phyloP scores from a whole-genome alignment of 495 filamentous ascomycete genomes.

The Trichoderma orchidacearum region DNA sequence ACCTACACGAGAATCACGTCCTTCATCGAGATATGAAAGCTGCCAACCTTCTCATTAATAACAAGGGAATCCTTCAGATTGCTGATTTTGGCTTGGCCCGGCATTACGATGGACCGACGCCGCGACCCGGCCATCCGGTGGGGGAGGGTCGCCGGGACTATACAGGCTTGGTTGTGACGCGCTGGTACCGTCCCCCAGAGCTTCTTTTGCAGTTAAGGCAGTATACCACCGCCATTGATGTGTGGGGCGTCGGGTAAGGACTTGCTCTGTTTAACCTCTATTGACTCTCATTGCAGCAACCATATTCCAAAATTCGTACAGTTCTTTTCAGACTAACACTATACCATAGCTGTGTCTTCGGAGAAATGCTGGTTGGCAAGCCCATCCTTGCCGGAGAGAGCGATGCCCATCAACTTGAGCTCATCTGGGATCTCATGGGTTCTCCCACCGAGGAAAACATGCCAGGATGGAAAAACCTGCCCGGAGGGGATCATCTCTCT shows the following conservation, averaged over 20 bases:
- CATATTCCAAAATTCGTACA: no score
- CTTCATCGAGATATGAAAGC: slow-evolving; percentile 98
- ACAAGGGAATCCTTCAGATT: slow-evolving; percentile 86
- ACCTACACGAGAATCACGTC: slow-evolving; percentile 82
- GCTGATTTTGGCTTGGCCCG: slow-evolving; percentile 93
- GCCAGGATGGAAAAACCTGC: slow-evolving; percentile 77
- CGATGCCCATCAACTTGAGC: slow-evolving; percentile 76
- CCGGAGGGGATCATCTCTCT: slow-evolving; percentile 63
- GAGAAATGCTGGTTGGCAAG: slow-evolving; percentile 92
- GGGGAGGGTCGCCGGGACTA: slow-evolving; percentile 84
- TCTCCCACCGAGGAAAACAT: slow-evolving; percentile 83
- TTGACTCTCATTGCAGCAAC: not conserved
- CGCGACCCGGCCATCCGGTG: slow-evolving; percentile 63
- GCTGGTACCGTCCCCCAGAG: slow-evolving; percentile 96
- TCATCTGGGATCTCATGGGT: slow-evolving; percentile 89
- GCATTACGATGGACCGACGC: slow-evolving; percentile 79
- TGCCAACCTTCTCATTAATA: slow-evolving; percentile 93
- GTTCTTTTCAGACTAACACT: slow-evolving; percentile 19
- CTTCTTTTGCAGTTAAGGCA: slow-evolving; percentile 70
- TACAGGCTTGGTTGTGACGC: slow-evolving; percentile 85
- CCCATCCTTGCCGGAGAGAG: slow-evolving; percentile 84
- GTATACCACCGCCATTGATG: slow-evolving; percentile 93
- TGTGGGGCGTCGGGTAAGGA: slow-evolving; percentile 89
- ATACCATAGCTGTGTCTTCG: slow-evolving; percentile 70
- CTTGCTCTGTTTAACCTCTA: slow-evolving; percentile 6